These are phyloP conservation scores for Crithidia brevicula DNA, from an alignment of 208 protist genomes.

Conservation along the genomic window DNA sequence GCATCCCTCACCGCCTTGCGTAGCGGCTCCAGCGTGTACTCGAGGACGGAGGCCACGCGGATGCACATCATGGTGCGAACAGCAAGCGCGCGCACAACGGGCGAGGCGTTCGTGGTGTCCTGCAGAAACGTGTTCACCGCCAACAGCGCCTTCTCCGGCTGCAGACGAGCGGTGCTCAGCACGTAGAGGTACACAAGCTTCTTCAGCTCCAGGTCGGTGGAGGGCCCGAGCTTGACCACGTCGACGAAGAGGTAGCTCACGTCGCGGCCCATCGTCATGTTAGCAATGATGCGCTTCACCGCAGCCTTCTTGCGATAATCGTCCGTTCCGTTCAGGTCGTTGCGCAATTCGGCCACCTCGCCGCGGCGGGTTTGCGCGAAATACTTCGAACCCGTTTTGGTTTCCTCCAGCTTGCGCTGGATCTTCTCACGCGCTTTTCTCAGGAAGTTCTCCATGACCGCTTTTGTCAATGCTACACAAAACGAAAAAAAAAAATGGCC, in stretches of 20 bases:
- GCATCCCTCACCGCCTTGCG: constrained; percentile 86
- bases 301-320: constrained; percentile 93
- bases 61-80: constrained; percentile 99
- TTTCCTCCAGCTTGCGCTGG: constrained; percentile 66
- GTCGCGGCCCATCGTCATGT: constrained; percentile 99
- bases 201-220: constrained; percentile 98
- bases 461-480: neutral
- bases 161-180: constrained; percentile 98
- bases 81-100: constrained; percentile 98
- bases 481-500: neutral
- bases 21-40: constrained; percentile 98
- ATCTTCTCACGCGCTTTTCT: constrained; percentile 81
- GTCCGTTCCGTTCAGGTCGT: constrained; percentile 92
- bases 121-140: constrained; percentile 99
- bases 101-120: constrained; percentile 94
- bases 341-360: constrained; percentile 93
- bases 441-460: constrained; percentile 80
- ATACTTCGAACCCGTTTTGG: constrained; percentile 62
- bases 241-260: constrained; percentile 96
- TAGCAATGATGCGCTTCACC: constrained; percentile 99
- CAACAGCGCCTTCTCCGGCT: constrained; percentile 98
- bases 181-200: constrained; percentile 99
- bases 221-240: constrained; percentile 98
- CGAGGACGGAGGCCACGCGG: constrained; percentile 96
- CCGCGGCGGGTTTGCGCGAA: constrained; percentile 81